These are phyloP conservation scores for Millerozyma acaciae DNA, from an alignment of 805 yeast genomes.

Conservation along the genomic window DNA sequence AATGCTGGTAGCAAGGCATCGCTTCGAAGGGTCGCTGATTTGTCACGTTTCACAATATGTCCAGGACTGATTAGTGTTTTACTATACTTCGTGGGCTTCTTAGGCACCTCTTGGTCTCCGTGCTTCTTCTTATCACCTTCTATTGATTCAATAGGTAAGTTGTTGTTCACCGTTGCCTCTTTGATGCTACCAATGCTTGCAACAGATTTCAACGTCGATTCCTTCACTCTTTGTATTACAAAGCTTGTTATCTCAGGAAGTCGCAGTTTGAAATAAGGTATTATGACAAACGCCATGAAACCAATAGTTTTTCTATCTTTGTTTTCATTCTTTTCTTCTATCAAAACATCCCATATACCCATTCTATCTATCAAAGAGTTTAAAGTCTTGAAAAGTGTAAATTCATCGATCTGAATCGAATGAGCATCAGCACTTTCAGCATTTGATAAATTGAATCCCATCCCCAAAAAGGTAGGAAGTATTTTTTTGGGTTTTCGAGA, in stretches of 20 bases:
- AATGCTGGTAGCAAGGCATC: constrained; percentile 32
- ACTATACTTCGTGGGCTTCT: neutral
- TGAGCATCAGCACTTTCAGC: neutral
- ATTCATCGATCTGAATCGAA: constrained; percentile 19
- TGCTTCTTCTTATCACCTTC: neutral
- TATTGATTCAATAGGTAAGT: neutral
- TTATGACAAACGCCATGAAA: constrained; percentile 48
- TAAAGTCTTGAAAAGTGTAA: constrained; percentile 21
- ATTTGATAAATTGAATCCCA: constrained; percentile 23
- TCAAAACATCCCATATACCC: constrained; percentile 50
- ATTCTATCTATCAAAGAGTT: constrained; percentile 50
- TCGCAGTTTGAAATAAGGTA: constrained; percentile 50
- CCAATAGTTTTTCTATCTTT: constrained; percentile 42
- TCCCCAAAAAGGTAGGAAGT: constrained; percentile 42
- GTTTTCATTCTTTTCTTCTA: constrained; percentile 25
- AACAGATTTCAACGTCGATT: constrained; percentile 40
- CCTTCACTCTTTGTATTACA: constrained; percentile 46
- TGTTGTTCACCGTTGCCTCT: too few relatives aligned
- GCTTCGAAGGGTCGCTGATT: constrained; percentile 16
- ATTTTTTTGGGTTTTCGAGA: constrained; percentile 20
- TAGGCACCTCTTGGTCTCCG: neutral
- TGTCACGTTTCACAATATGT: constrained; percentile 9
- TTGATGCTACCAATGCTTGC: too few relatives aligned
- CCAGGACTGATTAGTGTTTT: constrained; percentile 7
- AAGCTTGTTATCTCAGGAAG: constrained; percentile 46